Conservation (phyloP, 2,329 filamentous ascomycete species). For the Fusarium sp. region DNA sequence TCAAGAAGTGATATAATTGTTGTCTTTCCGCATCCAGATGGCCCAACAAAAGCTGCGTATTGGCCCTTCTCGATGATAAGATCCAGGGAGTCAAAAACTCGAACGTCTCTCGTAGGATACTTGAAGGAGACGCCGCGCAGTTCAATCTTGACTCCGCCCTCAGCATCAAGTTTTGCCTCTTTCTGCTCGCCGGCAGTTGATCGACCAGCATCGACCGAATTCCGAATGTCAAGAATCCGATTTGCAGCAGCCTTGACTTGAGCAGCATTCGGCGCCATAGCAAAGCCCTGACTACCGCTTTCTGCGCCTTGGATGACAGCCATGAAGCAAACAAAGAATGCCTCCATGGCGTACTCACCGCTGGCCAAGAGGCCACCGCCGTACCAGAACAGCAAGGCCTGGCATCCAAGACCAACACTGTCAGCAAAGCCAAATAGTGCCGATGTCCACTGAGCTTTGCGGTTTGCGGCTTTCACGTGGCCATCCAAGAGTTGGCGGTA, state of each 20-base stretch:
- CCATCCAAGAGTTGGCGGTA: constrained; percentile 49
- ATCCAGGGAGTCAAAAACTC: constrained; percentile 67
- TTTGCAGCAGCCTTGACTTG: constrained; percentile 36
- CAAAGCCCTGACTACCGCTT: constrained; percentile 36
- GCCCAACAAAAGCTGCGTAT: constrained; percentile 75
- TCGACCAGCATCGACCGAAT: constrained; percentile 11
- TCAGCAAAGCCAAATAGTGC: constrained; percentile 50
- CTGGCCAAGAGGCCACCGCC: constrained; percentile 38
- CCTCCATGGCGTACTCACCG: constrained; percentile 49
- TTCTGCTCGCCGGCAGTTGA: accelerated
- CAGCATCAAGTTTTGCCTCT: constrained; percentile 49
- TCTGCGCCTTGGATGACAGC: constrained; percentile 63
- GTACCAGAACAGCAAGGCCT: constrained; percentile 68
- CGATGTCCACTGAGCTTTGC: constrained; percentile 47
- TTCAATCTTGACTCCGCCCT: constrained; percentile 64
- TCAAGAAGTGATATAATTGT: constrained; percentile 73
- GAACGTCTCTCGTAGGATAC: constrained; percentile 65
- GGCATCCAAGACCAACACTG: constrained; percentile 47
- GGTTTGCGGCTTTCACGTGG: constrained; percentile 47
- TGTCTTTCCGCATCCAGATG: constrained; percentile 76
- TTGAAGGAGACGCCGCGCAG: constrained; percentile 65
- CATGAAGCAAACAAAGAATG: constrained; percentile 65
- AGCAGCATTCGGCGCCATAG: constrained; percentile 32
- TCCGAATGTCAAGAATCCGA: constrained; percentile 44
- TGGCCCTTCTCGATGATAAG: constrained; percentile 73